A percentile compares a stretch with the other conserved stretches of the same genome.
Conservation (phyloP, 2,329 filamentous ascomycete species). For the Lizonia empirigonia region DNA sequence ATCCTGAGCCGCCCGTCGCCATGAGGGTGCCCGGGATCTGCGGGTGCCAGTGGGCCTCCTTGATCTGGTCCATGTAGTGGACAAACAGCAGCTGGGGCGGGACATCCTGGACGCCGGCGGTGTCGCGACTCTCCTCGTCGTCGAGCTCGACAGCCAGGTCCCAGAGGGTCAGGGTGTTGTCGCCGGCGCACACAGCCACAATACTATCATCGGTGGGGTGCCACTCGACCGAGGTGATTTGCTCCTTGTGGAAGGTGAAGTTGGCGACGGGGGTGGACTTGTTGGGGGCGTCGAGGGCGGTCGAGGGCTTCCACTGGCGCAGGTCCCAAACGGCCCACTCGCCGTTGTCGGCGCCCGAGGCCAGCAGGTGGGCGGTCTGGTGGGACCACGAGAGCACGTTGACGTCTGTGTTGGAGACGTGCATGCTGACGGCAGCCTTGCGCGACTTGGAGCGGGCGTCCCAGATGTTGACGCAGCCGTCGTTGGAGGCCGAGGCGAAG, state of each 20-base stretch:
- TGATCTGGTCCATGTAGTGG: conserved; percentile 92
- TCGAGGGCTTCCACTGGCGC: conserved; percentile 83
- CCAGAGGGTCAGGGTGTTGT: conserved; percentile 95
- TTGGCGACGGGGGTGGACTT: conserved; percentile 81
- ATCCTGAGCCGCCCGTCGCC: conserved; percentile 85
- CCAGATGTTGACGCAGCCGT: conserved; percentile 96
- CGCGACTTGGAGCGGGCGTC: conserved; percentile 90
- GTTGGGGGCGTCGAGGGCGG: conserved; percentile 55
- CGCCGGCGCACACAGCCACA: conserved; percentile 86
- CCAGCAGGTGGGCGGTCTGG: conserved; percentile 85
- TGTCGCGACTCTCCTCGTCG: conserved; percentile 93
- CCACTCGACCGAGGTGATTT: conserved; percentile 96
- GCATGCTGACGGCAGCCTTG: conserved; percentile 83
- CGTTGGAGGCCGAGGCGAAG: conserved; percentile 90
- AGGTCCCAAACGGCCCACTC: conserved; percentile 97
- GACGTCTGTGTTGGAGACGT: conserved; percentile 83
- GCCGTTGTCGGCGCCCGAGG: conserved; percentile 90
- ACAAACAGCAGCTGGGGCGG: conserved; percentile 95
- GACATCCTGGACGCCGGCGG: conserved; percentile 83
- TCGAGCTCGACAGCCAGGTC: conserved; percentile 96
- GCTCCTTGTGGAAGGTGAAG: conserved; percentile 95
- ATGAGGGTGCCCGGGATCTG: conserved; percentile 91
- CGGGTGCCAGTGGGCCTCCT: conserved; percentile 96
- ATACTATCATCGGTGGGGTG: conserved; percentile 97
- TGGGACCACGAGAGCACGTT: conserved; percentile 97